These are phyloP conservation scores for Rickenella mellea DNA, from an alignment of 768 basidiomycete genomes.

Conservation along the genomic window DNA sequence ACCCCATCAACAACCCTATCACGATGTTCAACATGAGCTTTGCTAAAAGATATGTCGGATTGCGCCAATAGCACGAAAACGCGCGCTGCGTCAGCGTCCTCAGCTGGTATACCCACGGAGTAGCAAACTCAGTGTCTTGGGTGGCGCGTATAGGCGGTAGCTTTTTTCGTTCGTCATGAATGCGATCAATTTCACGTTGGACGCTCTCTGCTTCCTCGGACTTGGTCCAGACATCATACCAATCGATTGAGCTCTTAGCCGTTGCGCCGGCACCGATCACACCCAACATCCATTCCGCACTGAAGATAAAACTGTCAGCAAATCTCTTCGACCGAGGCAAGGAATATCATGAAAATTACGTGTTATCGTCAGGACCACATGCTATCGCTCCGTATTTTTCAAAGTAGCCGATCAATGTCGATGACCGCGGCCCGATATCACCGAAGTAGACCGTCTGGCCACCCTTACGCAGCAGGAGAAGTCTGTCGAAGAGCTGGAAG, in stretches of 20 bases:
- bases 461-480: slow-evolving; percentile 41
- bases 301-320: slow-evolving; percentile 8
- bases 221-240: slow-evolving; percentile 39
- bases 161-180: slow-evolving; percentile 29
- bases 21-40: slow-evolving; percentile 26
- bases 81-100: slow-evolving; percentile 21
- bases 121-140: slow-evolving; percentile 23
- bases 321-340: neutral
- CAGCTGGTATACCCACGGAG: slow-evolving; percentile 28
- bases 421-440: slow-evolving; percentile 53
- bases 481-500: slow-evolving; percentile 43
- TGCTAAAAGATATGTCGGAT: slow-evolving; percentile 27
- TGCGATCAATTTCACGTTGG: slow-evolving; percentile 30
- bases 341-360: slow-evolving; percentile 24
- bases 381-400: slow-evolving; percentile 52
- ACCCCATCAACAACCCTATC: slow-evolving; percentile 28
- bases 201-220: slow-evolving; percentile 29
- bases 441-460: slow-evolving; percentile 67
- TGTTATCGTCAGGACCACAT: slow-evolving; percentile 66
- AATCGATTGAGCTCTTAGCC: slow-evolving; percentile 32
- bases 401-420: slow-evolving; percentile 67
- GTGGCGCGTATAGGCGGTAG: slow-evolving; percentile 14
- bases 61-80: slow-evolving; percentile 27
- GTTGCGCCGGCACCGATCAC: slow-evolving; percentile 50
- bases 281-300: slow-evolving; percentile 39